phyloP scores from a whole-genome alignment of 768 basidiomycete species.

The Suillus luteus region DNA sequence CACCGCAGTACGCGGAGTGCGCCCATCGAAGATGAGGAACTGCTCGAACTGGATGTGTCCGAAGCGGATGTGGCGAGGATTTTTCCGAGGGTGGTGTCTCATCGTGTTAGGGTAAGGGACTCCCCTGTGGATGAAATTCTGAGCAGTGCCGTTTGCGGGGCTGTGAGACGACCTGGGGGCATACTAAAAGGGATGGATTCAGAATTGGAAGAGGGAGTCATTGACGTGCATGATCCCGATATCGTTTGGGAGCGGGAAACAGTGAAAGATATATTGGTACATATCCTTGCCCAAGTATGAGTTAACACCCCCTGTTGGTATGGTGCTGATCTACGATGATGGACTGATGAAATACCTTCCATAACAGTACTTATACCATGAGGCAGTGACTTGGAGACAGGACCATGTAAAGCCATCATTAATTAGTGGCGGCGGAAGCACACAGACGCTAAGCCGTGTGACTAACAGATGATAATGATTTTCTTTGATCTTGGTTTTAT shows the following conservation, averaged over 20 bases:
- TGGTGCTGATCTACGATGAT: neutral
- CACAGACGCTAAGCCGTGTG: neutral
- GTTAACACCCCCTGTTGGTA: conserved; percentile 5
- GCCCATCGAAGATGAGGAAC: conserved; percentile 21
- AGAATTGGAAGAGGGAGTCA: conserved; percentile 1
- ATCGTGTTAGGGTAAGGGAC: conserved; percentile 70
- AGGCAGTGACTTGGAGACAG: conserved; percentile 5
- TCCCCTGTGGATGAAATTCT: conserved; percentile 72
- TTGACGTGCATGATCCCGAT: conserved; percentile 3
- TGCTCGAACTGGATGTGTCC: conserved; percentile 56
- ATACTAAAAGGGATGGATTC: conserved; percentile 19
- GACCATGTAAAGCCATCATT: neutral
- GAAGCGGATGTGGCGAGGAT: conserved; percentile 77
- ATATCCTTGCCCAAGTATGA: conserved; percentile 55
- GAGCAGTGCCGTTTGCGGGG: conserved; percentile 62
- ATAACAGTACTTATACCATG: neutral
- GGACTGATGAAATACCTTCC: neutral
- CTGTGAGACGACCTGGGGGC: conserved; percentile 31
- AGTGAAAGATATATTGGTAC: conserved; percentile 67
- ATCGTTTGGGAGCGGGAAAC: conserved; percentile 46
- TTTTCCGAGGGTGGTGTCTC: conserved; percentile 71
- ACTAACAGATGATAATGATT: too few species aligned
- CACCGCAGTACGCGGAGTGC: conserved; percentile 14
- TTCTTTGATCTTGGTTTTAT: neutral
- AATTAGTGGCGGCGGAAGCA: neutral